These are phyloP conservation scores for Lactifluus subvellereus DNA, from an alignment of 768 basidiomycete species.

Conservation along the genomic window DNA sequence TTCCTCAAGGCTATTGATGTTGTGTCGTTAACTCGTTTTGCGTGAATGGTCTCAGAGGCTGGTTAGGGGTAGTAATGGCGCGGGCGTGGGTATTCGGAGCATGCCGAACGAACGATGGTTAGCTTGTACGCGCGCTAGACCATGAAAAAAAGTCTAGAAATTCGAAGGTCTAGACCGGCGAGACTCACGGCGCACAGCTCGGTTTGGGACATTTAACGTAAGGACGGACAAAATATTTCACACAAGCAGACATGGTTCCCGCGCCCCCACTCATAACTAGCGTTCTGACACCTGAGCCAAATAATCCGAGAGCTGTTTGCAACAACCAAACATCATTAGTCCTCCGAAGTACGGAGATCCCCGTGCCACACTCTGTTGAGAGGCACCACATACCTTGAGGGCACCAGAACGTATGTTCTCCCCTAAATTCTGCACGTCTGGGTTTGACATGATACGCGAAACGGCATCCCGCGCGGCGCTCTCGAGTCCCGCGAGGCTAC, in stretches of 20 bases:
- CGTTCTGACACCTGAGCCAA: conserved; percentile 45
- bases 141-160: not conserved
- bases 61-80: too few relatives aligned
- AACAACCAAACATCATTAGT: not conserved
- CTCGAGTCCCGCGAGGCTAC: conserved; percentile 49
- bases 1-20: not conserved
- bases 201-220: not conserved
- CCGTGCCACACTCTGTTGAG: not conserved
- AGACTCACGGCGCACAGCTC: not conserved
- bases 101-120: too few relatives aligned
- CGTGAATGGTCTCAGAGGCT: too few relatives aligned
- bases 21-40: too few relatives aligned
- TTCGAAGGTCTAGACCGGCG: not conserved
- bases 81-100: too few relatives aligned
- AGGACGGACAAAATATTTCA: conserved; percentile 1
- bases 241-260: not conserved
- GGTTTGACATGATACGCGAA: conserved; percentile 68
- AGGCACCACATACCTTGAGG: conserved; percentile 55
- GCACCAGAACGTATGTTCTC: conserved; percentile 77
- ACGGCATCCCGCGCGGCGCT: conserved; percentile 71
- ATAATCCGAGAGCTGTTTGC: conserved; percentile 40
- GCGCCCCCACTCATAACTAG: not conserved
- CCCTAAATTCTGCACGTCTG: conserved; percentile 80
- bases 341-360: not conserved
- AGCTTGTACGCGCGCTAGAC: too few relatives aligned